These are phyloP conservation scores for Verticillium isaacii DNA, from an alignment of 2,329 filamentous ascomycete genomes.

Conservation along the genomic window DNA sequence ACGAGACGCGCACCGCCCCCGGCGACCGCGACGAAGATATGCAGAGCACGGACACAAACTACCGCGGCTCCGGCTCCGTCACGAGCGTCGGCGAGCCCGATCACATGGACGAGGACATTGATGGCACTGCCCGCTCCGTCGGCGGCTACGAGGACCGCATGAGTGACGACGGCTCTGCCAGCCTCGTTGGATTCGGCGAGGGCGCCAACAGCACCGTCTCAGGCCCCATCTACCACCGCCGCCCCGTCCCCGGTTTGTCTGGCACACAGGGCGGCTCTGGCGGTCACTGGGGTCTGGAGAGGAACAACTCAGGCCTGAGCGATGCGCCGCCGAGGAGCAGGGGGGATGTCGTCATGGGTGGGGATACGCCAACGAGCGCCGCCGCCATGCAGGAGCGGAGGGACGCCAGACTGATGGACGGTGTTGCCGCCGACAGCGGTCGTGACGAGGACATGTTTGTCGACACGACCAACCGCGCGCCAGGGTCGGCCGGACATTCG, in stretches of 20 bases:
- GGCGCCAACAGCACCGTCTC: constrained; percentile 82
- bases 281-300: constrained; percentile 39
- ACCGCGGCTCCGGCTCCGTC: constrained; percentile 52
- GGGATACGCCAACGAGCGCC: constrained; percentile 39
- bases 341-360: constrained; percentile 21
- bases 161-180: constrained; percentile 80
- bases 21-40: constrained; percentile 63
- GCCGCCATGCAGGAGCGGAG: constrained; percentile 45
- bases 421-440: constrained; percentile 54
- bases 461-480: constrained; percentile 59
- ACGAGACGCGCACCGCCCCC: constrained; percentile 39
- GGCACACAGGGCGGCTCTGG: constrained; percentile 10
- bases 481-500: constrained; percentile 38
- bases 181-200: constrained; percentile 87
- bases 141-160: constrained; percentile 63
- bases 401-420: constrained; percentile 64
- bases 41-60: constrained; percentile 63
- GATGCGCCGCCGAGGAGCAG: constrained; percentile 33
- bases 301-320: constrained; percentile 47
- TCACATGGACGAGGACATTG: constrained; percentile 50
- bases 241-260: constrained; percentile 33
- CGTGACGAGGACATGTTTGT: constrained; percentile 52
- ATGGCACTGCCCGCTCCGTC: constrained; percentile 40
- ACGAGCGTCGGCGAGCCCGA: constrained; percentile 46
- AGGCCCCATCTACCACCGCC: constrained; percentile 65